A percentile compares a stretch with the other conserved stretches of the same genome.
These are phyloP conservation scores for Acanthamoeba royreba DNA, from an alignment of 208 protist genomes.

Conservation along the genomic window DNA sequence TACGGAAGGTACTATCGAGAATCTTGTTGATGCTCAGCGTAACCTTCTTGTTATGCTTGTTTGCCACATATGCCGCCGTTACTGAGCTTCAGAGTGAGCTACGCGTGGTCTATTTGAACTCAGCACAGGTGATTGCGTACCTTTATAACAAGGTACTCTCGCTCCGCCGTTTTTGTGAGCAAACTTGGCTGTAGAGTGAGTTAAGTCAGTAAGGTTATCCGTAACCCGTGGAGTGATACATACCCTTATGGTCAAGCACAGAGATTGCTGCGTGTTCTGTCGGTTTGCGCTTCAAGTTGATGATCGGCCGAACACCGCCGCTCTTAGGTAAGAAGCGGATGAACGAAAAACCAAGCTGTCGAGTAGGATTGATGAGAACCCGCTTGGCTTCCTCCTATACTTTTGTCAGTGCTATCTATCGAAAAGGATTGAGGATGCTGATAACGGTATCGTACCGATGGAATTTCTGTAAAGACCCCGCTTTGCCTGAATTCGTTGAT, in stretches of 20 bases:
- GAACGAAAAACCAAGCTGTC: conserved; percentile 35
- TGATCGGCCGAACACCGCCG: conserved; percentile 16
- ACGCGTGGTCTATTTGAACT: neutral
- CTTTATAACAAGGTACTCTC: neutral
- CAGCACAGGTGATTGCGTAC: neutral
- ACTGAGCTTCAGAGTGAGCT: neutral
- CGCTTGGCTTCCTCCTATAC: neutral
- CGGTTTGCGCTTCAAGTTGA: conserved; percentile 31
- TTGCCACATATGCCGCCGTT: neutral
- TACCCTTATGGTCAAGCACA: neutral
- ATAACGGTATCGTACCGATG: neutral
- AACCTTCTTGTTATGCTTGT: neutral
- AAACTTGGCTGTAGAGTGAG: neutral
- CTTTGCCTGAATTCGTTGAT: neutral
- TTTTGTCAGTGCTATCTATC: neutral
- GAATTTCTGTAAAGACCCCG: neutral
- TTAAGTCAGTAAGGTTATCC: too few relatives aligned
- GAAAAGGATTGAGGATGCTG: neutral
- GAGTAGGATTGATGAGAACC: neutral
- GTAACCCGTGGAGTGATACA: neutral
- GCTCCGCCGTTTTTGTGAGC: neutral
- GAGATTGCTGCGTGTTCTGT: neutral
- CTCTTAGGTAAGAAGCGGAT: conserved; percentile 43
- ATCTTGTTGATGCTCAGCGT: conserved; percentile 41
- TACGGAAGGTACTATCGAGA: neutral